Evolutionary conservation across 2,329 filamentous ascomycete genomes (phyloP).

Genomic region (Fusarium mangiferae): DNA sequence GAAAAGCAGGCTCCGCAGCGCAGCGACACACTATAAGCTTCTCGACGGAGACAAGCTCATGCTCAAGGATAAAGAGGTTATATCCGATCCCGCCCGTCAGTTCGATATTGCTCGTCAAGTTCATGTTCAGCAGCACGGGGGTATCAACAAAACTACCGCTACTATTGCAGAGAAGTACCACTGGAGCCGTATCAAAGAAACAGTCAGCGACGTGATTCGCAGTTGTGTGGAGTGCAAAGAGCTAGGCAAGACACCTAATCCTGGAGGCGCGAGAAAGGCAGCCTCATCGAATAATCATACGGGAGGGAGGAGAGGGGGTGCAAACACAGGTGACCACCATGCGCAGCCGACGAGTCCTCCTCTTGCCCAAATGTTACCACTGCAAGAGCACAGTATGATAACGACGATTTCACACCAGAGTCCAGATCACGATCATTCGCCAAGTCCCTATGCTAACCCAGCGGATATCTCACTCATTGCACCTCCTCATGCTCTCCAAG

Average conservation of each 20-base stretch:
- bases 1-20: slow-evolving; percentile 92
- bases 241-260: slow-evolving; percentile 65
- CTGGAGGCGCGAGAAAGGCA: slow-evolving; percentile 42
- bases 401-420: slow-evolving; percentile 41
- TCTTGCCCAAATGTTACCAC: slow-evolving; percentile 40
- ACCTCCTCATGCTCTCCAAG: slow-evolving; percentile 53
- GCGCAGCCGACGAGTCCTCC: slow-evolving; percentile 28
- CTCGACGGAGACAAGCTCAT: slow-evolving; percentile 82
- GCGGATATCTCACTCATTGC: slow-evolving; percentile 58
- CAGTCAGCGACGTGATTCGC: slow-evolving; percentile 91
- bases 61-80: slow-evolving; percentile 98
- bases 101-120: slow-evolving; percentile 86
- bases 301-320: slow-evolving; percentile 10
- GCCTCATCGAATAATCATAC: slow-evolving; percentile 6
- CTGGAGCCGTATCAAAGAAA: slow-evolving; percentile 98
- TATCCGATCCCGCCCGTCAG: slow-evolving; percentile 88
- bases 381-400: slow-evolving; percentile 47
- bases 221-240: slow-evolving; percentile 93
- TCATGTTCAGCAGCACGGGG: slow-evolving; percentile 81
- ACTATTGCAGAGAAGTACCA: slow-evolving; percentile 94
- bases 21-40: slow-evolving; percentile 94
- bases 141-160: slow-evolving; percentile 98
- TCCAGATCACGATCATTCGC: slow-evolving; percentile 40
- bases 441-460: slow-evolving; percentile 58
- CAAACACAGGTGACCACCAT: slow-evolving; percentile 19